Conservation (phyloP, 176 grass and related monocot genomes). For the Stipa capillata region DNA sequence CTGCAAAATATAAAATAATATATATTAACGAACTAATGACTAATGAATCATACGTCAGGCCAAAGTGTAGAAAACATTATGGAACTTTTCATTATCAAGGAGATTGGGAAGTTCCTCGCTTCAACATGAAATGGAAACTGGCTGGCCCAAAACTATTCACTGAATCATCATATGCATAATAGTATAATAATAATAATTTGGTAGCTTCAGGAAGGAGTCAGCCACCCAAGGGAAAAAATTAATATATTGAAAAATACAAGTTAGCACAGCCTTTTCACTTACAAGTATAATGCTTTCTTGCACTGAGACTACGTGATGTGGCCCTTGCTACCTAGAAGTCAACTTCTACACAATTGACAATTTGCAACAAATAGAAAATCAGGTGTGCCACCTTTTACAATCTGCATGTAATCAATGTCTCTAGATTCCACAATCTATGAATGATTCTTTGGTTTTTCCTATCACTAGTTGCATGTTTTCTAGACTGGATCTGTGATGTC, state of each 20-base stretch:
- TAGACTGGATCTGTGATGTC: background rate
- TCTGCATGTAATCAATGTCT: background rate
- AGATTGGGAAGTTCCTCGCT: background rate
- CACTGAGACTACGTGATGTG: background rate
- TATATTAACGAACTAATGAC: background rate
- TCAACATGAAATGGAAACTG: conserved; percentile 20
- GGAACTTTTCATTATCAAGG: background rate
- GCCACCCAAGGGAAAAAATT: background rate
- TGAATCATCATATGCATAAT: background rate
- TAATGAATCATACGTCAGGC: background rate
- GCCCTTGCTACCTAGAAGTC: background rate
- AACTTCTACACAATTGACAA: background rate
- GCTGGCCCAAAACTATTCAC: background rate
- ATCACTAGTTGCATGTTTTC: background rate
- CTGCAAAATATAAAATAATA: conserved; percentile 32
- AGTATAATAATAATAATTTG: background rate
- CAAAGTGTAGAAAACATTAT: background rate
- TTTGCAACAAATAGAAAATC: background rate
- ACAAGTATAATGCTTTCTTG: background rate
- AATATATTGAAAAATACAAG: background rate
- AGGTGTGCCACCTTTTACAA: background rate
- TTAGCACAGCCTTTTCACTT: background rate
- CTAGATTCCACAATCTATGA: background rate
- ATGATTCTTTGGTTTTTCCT: background rate
- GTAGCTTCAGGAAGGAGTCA: background rate